phyloP scores from a whole-genome alignment of 495 filamentous ascomycete genomes.

The Pseudomonodictys pantanalensis region DNA sequence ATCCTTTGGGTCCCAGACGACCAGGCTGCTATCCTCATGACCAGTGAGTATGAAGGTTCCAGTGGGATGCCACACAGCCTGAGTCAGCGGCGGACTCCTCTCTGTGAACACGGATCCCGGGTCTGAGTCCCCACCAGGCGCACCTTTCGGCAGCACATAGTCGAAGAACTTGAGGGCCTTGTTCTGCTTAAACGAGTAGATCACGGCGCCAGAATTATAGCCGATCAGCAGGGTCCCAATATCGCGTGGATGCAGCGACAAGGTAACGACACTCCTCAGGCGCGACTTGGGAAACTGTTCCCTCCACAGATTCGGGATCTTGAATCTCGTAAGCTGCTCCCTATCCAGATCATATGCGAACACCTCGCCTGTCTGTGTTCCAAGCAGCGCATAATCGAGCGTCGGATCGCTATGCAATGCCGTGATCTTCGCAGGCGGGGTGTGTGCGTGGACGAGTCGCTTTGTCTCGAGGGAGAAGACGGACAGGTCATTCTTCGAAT shows the following conservation, averaged over 20 bases:
- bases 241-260: constrained; percentile 85
- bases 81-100: constrained; percentile 68
- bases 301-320: constrained; percentile 79
- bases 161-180: constrained; percentile 71
- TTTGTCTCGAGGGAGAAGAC: constrained; percentile 72
- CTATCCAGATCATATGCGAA: constrained; percentile 88
- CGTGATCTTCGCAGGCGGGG: constrained; percentile 68
- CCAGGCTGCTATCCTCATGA: constrained; percentile 85
- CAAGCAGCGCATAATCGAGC: constrained; percentile 78
- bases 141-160: constrained; percentile 76
- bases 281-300: constrained; percentile 59
- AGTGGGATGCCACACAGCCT: constrained; percentile 91
- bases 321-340: constrained; percentile 68
- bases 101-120: constrained; percentile 48
- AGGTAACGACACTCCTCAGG: constrained; percentile 61
- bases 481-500: constrained; percentile 76
- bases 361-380: constrained; percentile 60
- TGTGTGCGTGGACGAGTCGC: constrained; percentile 58
- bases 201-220: constrained; percentile 80
- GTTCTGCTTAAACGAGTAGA: constrained; percentile 91
- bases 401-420: constrained; percentile 76
- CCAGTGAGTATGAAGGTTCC: constrained; percentile 85
- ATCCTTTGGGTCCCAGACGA: constrained; percentile 93
- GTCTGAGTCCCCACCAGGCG: constrained; percentile 78
- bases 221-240: constrained; percentile 88